Percentiles rank a stretch among this genome's conserved stretches.
These are phyloP conservation scores for Chlamydomonas incerta DNA, from an alignment of 139 green algal species.

Conservation along the genomic window DNA sequence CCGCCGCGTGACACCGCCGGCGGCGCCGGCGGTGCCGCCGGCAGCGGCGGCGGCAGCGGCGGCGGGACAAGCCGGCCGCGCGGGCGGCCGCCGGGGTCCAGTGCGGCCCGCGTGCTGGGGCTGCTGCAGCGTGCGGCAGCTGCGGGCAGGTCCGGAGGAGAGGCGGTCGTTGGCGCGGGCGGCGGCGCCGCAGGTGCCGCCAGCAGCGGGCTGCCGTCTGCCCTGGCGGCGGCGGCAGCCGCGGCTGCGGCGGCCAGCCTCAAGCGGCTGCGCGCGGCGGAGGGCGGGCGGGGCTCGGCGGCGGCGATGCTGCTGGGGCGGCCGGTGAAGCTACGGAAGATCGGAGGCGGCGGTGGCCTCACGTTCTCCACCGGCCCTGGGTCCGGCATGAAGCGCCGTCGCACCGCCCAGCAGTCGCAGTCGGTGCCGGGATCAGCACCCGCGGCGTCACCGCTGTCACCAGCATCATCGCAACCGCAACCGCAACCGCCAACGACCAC, in stretches of 20 bases:
- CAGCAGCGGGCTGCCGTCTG: too few species aligned
- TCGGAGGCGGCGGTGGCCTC: not conserved
- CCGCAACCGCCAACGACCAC: too few species aligned
- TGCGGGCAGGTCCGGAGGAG: too few species aligned
- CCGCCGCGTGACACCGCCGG: not conserved
- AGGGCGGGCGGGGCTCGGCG: not conserved
- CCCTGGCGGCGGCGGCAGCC: too few species aligned
- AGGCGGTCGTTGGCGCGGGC: too few species aligned
- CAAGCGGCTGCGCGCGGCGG: too few species aligned
- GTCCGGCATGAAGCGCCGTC: not conserved
- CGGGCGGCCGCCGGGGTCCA: not conserved
- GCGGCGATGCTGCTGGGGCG: not conserved
- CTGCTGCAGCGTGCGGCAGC: not conserved
- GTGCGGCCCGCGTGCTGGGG: too few species aligned
- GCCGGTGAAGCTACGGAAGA: not conserved
- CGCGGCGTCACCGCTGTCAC: not conserved
- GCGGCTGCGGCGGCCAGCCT: too few species aligned
- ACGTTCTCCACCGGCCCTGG: not conserved
- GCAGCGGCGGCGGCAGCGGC: not conserved
- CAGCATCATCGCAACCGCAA: not conserved
- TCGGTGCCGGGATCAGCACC: too few species aligned
- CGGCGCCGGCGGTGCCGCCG: not conserved
- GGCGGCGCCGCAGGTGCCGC: too few species aligned
- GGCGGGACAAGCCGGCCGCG: too few species aligned
- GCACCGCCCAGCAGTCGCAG: not conserved